Conservation (phyloP, 768 basidiomycete species). For the Rhizopogon roseolus region DNA sequence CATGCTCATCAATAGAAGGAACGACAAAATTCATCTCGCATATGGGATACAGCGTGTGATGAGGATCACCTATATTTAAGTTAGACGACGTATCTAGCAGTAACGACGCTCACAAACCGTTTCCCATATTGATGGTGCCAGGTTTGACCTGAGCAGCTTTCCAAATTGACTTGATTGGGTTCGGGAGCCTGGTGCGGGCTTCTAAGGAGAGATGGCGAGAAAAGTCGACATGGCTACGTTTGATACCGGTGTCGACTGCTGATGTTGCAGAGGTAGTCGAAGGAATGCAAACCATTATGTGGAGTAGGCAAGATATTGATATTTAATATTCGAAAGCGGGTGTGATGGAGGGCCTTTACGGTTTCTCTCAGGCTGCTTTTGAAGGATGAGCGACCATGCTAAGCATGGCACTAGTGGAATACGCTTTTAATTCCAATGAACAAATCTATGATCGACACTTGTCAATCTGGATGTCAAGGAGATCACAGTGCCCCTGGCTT, state of each 20-base stretch:
- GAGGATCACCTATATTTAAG: constrained; percentile 25
- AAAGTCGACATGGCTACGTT: constrained; percentile 24
- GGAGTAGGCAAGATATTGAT: neutral
- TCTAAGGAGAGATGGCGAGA: constrained; percentile 31
- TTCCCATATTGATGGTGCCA: constrained; percentile 33
- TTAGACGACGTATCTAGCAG: neutral
- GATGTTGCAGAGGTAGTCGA: constrained; percentile 8
- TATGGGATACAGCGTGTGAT: constrained; percentile 28
- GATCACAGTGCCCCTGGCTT: neutral
- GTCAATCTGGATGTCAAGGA: neutral
- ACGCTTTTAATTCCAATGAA: neutral
- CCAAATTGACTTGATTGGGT: constrained; percentile 34
- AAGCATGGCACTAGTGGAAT: neutral
- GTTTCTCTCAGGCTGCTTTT: neutral
- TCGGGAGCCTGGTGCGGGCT: constrained; percentile 27
- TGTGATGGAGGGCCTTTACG: neutral
- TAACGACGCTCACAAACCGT: constrained; percentile 16
- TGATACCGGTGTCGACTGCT: constrained; percentile 9
- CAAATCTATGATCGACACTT: neutral
- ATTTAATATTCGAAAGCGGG: neutral
- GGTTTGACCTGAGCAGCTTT: constrained; percentile 29
- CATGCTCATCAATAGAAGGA: constrained; percentile 21
- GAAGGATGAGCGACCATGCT: neutral
- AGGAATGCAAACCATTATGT: constrained; percentile 23
- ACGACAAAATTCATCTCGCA: constrained; percentile 29